phyloP scores from a whole-genome alignment of 108 stramenopile species.

The Pseudonitzschia pungens region DNA sequence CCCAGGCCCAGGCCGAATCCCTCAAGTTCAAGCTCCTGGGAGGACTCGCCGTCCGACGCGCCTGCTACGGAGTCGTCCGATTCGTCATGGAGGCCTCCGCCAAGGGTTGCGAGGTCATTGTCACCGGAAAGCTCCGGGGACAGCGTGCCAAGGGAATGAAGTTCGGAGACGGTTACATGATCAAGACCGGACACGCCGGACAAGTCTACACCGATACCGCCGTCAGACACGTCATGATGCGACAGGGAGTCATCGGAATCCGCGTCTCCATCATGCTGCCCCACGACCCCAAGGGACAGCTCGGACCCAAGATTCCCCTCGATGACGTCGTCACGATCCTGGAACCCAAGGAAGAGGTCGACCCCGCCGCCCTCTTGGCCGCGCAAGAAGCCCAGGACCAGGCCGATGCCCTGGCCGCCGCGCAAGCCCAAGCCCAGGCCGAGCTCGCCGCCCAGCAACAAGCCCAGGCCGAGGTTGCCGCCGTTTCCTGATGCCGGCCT shows the following conservation, averaged over 20 bases:
- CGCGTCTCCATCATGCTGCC: slow-evolving; percentile 98
- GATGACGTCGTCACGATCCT: slow-evolving; percentile 92
- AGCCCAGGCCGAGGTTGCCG: slow-evolving; percentile 36
- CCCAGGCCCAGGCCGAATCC: slow-evolving; percentile 99
- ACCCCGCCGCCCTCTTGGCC: slow-evolving; percentile 66
- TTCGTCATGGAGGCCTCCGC: slow-evolving; percentile 99
- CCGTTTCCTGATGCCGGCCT: slow-evolving; percentile 15
- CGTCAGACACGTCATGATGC: slow-evolving; percentile 99
- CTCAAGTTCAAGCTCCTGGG: slow-evolving; percentile 99
- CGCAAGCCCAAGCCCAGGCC: slow-evolving; percentile 13
- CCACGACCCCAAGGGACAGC: slow-evolving; percentile 92
- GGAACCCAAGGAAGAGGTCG: slow-evolving; percentile 87
- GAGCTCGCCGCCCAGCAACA: slow-evolving; percentile 2
- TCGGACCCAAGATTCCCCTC: slow-evolving; percentile 87
- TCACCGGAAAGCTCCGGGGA: slow-evolving; percentile 99
- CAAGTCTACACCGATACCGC: slow-evolving; percentile 98
- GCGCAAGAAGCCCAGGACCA: slow-evolving; percentile 60
- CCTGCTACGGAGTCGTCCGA: slow-evolving; percentile 99
- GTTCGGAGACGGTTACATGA: slow-evolving; percentile 99
- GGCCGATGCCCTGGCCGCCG: slow-evolving; percentile 44
- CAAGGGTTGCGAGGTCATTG: slow-evolving; percentile 99
- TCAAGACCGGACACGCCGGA: slow-evolving; percentile 99
- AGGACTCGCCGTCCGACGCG: slow-evolving; percentile 99
- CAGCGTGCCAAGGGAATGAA: slow-evolving; percentile 99
- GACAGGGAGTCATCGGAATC: slow-evolving; percentile 99